Base-by-base conservation (phyloP, 371 early-diverging fungal species). In the Mucor velutinosus region DNA sequence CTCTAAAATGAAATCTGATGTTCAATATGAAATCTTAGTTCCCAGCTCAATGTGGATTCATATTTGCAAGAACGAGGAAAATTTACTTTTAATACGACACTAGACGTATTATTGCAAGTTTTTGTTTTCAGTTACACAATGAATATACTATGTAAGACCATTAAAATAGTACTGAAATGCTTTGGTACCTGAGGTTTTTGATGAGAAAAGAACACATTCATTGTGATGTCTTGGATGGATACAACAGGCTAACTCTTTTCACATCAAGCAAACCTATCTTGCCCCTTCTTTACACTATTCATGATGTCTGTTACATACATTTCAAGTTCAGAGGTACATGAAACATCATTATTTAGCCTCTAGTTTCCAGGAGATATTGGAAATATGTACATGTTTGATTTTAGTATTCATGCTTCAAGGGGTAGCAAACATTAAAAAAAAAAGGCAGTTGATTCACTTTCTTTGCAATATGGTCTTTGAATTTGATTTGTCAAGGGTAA, bases 371-470 rank as follows among this genome's bases (percentile, higher is more conserved):
- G 53, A 53, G 53, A 27, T 53, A 27, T 53, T 53, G 27, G 27
- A 27, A 53, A 53, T 53, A 53, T 53, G 53, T 27, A 53, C 53
- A 53, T 53, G 27, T 53, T 53, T 53, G 53, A 53, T 53, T 25
- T 53, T 53, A 53, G 53, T 53, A 53, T 53, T 53, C 27, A 27
- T 53, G 53, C 53, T 53, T 53, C 53, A 53, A 53, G 53, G 53
- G 27, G 41, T 41, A 17, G 14, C 53, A 53, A 11, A 53, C 12
- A 25, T 27, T 27, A 21, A 23, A 23, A 47, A 21, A 8, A 41
- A 41, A 41, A 17, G 41, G 17, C 17, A 4, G 41, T 17, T 53
- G 53, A 10, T 27, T 53, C 53, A 0, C 27, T 27, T 12, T 23
- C 12, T 51, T n/a, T 45, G 19, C 19, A 19, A 19, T 8, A n/a